These are phyloP conservation scores for Platismatia glauca DNA, from an alignment of 495 filamentous ascomycete genomes.

Conservation along the genomic window DNA sequence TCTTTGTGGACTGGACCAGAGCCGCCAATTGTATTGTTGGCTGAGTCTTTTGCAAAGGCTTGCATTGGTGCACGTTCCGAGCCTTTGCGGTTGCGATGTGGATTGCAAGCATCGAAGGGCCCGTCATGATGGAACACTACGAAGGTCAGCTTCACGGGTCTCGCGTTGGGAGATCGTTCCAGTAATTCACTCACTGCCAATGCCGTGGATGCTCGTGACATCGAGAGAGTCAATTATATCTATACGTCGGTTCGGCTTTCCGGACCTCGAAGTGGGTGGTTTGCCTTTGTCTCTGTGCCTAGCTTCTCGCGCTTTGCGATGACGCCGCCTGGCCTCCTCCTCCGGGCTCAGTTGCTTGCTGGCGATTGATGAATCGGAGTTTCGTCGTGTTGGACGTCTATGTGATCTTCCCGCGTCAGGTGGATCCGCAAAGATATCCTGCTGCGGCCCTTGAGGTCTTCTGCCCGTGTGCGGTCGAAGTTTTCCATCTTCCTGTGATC, in stretches of 20 bases:
- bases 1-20: conserved; percentile 74
- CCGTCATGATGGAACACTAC: conserved; percentile 98
- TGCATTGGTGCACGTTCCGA: conserved; percentile 85
- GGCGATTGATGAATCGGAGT: conserved; percentile 87
- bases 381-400: conserved; percentile 59
- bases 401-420: conserved; percentile 31
- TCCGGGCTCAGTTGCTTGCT: conserved; percentile 55
- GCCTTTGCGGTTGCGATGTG: conserved; percentile 83
- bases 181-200: conserved; percentile 61
- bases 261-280: conserved; percentile 33
- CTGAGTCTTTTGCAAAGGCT: conserved; percentile 83
- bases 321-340: conserved; percentile 61
- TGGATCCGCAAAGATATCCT: conserved; percentile 57
- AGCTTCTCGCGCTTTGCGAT: conserved; percentile 59
- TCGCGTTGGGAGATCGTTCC: neutral
- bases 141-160: conserved; percentile 6
- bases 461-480: conserved; percentile 29
- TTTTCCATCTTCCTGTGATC: conserved; percentile 48
- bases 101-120: conserved; percentile 95
- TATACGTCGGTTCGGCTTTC: conserved; percentile 52
- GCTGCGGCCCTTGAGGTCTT: conserved; percentile 29
- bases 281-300: conserved; percentile 46
- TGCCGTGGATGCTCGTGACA: conserved; percentile 93
- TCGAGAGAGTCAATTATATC: conserved; percentile 97
- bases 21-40: conserved; percentile 87